phyloP scores from a whole-genome alignment of 371 early-diverging fungal genomes.

The Gilbertella persicaria region DNA sequence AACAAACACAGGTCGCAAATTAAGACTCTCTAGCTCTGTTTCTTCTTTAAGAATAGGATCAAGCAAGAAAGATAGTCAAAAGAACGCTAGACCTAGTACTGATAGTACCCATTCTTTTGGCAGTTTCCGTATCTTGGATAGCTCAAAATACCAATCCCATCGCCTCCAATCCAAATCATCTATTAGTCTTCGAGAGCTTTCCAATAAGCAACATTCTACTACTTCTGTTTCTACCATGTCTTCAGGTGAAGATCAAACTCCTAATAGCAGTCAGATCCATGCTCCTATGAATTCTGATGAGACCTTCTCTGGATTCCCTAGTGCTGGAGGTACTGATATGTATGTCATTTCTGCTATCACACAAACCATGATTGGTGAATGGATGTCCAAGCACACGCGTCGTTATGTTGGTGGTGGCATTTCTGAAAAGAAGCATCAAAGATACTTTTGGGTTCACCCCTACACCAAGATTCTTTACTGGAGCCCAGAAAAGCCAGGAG shows the following conservation, averaged over 20 bases:
- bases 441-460: constrained; percentile 89
- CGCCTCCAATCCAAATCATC: constrained; percentile 7
- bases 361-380: constrained; percentile 83
- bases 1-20: constrained; percentile 11
- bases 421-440: constrained; percentile 69
- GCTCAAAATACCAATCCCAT: constrained; percentile 16
- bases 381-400: constrained; percentile 75
- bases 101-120: constrained; percentile 19
- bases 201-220: constrained; percentile 17
- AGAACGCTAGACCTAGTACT: constrained; percentile 5
- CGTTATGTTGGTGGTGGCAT: constrained; percentile 57
- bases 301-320: constrained; percentile 9
- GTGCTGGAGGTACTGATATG: constrained; percentile 48
- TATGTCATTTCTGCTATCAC: constrained; percentile 72
- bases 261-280: background rate
- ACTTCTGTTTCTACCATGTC: constrained; percentile 32
- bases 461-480: constrained; percentile 80
- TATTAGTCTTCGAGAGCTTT: constrained; percentile 12
- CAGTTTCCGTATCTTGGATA: constrained; percentile 26
- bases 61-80: constrained; percentile 10
- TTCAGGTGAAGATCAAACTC: constrained; percentile 17
- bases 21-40: constrained; percentile 24
- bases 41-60: constrained; percentile 23
- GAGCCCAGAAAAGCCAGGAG: constrained; percentile 71
- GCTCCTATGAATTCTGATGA: constrained; percentile 14